These are phyloP conservation scores for Aegilops tauschii DNA, from an alignment of 176 grass and related monocot genomes.

Conservation along the genomic window DNA sequence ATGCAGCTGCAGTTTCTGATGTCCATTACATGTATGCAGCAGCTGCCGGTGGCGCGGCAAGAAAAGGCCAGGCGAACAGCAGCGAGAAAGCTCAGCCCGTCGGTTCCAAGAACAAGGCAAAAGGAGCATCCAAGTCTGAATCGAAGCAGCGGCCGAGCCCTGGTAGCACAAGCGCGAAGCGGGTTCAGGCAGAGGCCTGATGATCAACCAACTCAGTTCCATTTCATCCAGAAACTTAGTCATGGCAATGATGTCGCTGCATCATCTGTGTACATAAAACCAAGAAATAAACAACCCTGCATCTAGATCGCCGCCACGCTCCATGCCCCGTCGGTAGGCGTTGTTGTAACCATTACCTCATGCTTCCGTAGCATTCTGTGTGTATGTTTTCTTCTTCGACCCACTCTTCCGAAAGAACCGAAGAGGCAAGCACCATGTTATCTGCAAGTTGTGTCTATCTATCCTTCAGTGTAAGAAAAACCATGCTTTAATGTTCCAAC, in stretches of 20 bases:
- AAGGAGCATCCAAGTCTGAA: conserved; percentile 35
- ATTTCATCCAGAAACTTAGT: not conserved
- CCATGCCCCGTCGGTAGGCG: not conserved
- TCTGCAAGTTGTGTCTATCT: not conserved
- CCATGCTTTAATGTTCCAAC: not conserved
- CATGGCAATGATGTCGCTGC: not conserved
- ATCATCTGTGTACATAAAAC: conserved; percentile 19
- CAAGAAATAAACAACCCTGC: not conserved
- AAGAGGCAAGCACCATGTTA: not conserved
- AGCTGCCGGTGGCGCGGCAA: not conserved
- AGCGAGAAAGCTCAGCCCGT: not conserved
- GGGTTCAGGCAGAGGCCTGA: conserved; percentile 30
- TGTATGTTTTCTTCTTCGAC: not conserved
- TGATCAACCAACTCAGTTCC: not conserved
- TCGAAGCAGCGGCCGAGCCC: not conserved
- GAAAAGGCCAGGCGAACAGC: not conserved
- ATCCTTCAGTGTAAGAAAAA: not conserved
- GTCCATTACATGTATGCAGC: conserved; percentile 1
- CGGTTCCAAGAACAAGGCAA: not conserved
- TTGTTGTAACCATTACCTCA: not conserved
- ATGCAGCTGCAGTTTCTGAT: not conserved
- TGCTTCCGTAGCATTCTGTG: not conserved
- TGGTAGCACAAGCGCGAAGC: conserved; percentile 1
- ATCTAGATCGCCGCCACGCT: not conserved
- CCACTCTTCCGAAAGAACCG: not conserved